phyloP scores from a whole-genome alignment of 495 filamentous ascomycete genomes.

The Podospora bellae-mahoneyi region DNA sequence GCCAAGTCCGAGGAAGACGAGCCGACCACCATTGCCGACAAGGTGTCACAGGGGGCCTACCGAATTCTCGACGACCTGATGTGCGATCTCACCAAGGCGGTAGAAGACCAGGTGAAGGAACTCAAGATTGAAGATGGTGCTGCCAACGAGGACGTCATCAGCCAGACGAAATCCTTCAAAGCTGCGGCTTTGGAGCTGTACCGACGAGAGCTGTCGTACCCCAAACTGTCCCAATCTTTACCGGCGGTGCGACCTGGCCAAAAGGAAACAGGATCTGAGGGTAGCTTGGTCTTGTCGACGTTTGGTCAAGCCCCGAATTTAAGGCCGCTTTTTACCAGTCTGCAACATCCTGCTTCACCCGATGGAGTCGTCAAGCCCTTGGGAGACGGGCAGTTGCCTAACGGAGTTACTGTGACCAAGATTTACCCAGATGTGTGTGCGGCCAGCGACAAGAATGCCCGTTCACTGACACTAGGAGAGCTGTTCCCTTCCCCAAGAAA shows the following conservation, averaged over 20 bases:
- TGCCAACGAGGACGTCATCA: constrained; percentile 33
- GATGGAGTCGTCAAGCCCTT: constrained; percentile 45
- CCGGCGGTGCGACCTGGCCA: constrained; percentile 14
- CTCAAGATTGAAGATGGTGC: constrained; percentile 31
- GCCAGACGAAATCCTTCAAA: constrained; percentile 41
- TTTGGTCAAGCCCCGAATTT: constrained; percentile 66
- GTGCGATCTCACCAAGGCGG: constrained; percentile 41
- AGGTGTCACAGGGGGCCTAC: constrained; percentile 44
- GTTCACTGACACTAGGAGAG: constrained; percentile 67
- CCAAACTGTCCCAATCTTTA: constrained; percentile 25
- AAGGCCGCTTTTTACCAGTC: constrained; percentile 79
- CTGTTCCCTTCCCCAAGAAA: constrained; percentile 70
- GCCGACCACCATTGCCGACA: constrained; percentile 44
- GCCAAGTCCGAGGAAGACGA: constrained; percentile 41
- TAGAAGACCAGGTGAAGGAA: constrained; percentile 39
- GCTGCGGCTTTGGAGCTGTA: constrained; percentile 41
- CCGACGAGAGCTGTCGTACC: constrained; percentile 41
- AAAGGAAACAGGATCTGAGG: constrained; percentile 25
- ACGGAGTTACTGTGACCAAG: constrained; percentile 67
- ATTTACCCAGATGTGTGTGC: constrained; percentile 51
- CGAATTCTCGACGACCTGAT: constrained; percentile 44
- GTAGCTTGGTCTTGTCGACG: constrained; percentile 64
- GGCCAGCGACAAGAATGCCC: constrained; percentile 44
- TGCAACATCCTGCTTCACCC: constrained; percentile 49
- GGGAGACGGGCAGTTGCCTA: constrained; percentile 64